Conservation (phyloP, 495 filamentous ascomycete species). For the Rusavskia elegans region DNA sequence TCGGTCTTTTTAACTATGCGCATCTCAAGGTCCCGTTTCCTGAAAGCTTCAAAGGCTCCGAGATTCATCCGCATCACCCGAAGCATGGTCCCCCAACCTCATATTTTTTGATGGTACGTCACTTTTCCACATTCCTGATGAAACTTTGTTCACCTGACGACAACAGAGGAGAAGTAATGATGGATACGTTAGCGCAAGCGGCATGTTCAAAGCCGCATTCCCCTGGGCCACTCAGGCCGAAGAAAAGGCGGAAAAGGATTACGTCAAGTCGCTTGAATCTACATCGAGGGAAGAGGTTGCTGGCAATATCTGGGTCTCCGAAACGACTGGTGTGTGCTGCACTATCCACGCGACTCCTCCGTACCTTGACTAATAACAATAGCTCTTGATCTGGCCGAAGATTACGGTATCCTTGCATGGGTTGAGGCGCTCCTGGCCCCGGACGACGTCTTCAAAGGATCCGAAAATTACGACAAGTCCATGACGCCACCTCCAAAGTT, state of each 20-base stretch:
- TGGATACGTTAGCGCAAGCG: conserved; percentile 86
- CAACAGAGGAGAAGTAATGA: conserved; percentile 73
- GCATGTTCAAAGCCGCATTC: conserved; percentile 99
- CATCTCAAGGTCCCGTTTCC: conserved; percentile 85
- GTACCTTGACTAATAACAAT: neutral
- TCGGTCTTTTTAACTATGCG: conserved; percentile 86
- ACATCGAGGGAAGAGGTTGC: conserved; percentile 86
- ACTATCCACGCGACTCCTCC: neutral
- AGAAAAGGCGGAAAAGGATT: conserved; percentile 73
- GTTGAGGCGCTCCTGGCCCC: conserved; percentile 79
- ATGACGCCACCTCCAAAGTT: conserved; percentile 60
- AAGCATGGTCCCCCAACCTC: conserved; percentile 48
- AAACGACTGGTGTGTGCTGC: conserved; percentile 48
- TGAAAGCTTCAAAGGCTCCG: conserved; percentile 67
- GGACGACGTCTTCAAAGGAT: conserved; percentile 41
- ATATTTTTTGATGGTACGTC: conserved; percentile 83
- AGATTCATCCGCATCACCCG: conserved; percentile 61
- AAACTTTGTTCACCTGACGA: neutral
- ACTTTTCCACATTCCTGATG: too few relatives aligned
- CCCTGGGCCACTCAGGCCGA: conserved; percentile 77
- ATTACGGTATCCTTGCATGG: conserved; percentile 74
- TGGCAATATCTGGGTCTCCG: conserved; percentile 91
- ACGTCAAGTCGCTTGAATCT: conserved; percentile 57
- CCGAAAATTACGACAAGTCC: conserved; percentile 43
- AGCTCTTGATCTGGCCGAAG: conserved; percentile 74